Percentiles rank a stretch among this genome's conserved stretches.
Conservation (phyloP, 1,284 basidiomycete species). For the Cutaneotrichosporon sp. region DNA sequence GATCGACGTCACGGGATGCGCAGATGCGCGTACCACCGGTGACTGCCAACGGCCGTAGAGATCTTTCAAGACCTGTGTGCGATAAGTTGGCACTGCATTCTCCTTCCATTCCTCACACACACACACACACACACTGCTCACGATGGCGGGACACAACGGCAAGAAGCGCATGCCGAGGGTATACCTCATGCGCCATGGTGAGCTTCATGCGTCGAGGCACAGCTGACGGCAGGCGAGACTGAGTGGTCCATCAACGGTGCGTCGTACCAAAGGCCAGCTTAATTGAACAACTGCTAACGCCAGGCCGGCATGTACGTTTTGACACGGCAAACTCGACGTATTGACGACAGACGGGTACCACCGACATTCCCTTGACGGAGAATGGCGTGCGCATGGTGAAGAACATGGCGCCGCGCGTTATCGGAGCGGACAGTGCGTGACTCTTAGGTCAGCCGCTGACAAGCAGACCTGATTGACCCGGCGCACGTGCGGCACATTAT, state of each 20-base stretch:
- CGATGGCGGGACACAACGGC: not conserved
- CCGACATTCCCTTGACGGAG: slow-evolving; percentile 80
- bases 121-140: not conserved
- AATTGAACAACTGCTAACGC: not conserved
- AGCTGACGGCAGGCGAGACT: slow-evolving; percentile 64
- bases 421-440: slow-evolving; percentile 71
- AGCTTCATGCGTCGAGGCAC: no score
- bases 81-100: not conserved
- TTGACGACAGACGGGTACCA: slow-evolving; percentile 65
- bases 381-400: slow-evolving; percentile 70
- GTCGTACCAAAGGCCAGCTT: slow-evolving; percentile 1
- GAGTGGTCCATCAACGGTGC: slow-evolving; percentile 85
- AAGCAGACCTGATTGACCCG: slow-evolving; percentile 70
- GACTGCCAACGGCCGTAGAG: no score
- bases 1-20: no score
- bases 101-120: not conserved
- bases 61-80: no score
- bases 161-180: slow-evolving; percentile 48
- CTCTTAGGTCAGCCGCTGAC: slow-evolving; percentile 33
- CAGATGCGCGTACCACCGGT: no score
- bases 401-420: slow-evolving; percentile 60
- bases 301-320: slow-evolving; percentile 63
- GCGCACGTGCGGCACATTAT: slow-evolving; percentile 68
- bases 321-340: not conserved
- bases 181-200: slow-evolving; percentile 47